Evolutionary conservation across 2,329 filamentous ascomycete species (phyloP).

Genomic region (Cytospora chrysosperma): DNA sequence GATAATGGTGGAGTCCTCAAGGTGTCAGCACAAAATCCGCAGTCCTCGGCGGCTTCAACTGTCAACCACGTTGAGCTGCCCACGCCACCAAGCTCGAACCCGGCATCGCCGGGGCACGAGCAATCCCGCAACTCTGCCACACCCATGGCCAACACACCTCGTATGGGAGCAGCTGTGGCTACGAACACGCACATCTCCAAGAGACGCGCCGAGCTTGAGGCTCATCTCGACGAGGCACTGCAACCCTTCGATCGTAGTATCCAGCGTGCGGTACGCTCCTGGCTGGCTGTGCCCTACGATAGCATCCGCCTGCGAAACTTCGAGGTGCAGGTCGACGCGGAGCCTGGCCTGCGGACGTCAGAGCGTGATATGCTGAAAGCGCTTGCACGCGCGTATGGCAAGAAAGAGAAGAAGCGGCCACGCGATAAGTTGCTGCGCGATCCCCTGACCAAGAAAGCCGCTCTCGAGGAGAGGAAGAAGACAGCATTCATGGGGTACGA

Average conservation of each 20-base stretch:
- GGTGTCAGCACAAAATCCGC: neutral
- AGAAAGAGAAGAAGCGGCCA: conserved; percentile 72
- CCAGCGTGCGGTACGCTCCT: conserved; percentile 44
- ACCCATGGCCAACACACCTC: neutral
- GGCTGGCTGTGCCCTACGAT: conserved; percentile 50
- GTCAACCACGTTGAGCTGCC: neutral
- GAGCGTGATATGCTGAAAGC: conserved; percentile 47
- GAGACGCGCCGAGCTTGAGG: conserved; percentile 23
- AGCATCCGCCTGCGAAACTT: conserved; percentile 47
- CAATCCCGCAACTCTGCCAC: conserved; percentile 8
- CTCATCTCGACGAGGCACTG: conserved; percentile 36
- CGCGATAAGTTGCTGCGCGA: conserved; percentile 86
- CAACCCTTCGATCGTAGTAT: conserved; percentile 40
- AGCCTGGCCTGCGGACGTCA: conserved; percentile 34
- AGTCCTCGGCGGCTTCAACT: conserved; percentile 7
- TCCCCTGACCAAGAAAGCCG: conserved; percentile 59
- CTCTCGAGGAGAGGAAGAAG: conserved; percentile 77
- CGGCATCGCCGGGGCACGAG: neutral
- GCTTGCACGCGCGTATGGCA: conserved; percentile 53
- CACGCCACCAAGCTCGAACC: neutral
- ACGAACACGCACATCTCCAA: neutral
- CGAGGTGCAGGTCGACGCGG: conserved; percentile 47
- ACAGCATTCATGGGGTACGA: conserved; percentile 89
- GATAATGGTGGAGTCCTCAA: neutral
- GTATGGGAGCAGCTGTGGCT: neutral